Conservation (phyloP, 176 grass and related monocot genomes). For the Triticum turgidum region DNA sequence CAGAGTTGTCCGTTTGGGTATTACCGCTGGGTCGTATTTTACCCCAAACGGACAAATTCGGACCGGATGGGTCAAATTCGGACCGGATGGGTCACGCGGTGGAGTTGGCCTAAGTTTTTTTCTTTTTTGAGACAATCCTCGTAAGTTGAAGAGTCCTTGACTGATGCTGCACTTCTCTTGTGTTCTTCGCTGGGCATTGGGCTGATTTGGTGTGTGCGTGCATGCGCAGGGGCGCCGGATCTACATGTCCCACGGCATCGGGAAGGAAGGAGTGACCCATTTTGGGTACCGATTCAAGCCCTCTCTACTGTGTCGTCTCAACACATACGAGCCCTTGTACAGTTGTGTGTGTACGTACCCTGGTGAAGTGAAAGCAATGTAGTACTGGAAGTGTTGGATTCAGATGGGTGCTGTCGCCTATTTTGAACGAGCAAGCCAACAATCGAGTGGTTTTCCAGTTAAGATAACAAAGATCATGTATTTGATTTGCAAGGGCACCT, state of each 20-base stretch:
- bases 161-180: neutral
- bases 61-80: too few species aligned
- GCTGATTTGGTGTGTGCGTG: neutral
- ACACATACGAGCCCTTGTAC: neutral
- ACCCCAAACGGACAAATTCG: too few species aligned
- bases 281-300: neutral
- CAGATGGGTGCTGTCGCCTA: neutral
- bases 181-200: neutral
- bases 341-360: neutral
- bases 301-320: neutral
- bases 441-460: too few species aligned
- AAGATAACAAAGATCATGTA: neutral
- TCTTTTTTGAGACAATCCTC: too few species aligned
- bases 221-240: constrained; percentile 58
- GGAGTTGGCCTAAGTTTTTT: too few species aligned
- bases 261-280: constrained; percentile 51
- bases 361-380: neutral
- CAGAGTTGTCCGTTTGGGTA: too few species aligned
- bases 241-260: constrained; percentile 67
- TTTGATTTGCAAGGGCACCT: neutral
- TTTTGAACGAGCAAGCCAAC: too few species aligned
- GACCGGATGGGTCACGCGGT: too few species aligned
- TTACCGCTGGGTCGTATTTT: too few species aligned
- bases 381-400: neutral
- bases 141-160: too few species aligned